Conservation (phyloP, 257 asterid species). For the Solanum rostratum region DNA sequence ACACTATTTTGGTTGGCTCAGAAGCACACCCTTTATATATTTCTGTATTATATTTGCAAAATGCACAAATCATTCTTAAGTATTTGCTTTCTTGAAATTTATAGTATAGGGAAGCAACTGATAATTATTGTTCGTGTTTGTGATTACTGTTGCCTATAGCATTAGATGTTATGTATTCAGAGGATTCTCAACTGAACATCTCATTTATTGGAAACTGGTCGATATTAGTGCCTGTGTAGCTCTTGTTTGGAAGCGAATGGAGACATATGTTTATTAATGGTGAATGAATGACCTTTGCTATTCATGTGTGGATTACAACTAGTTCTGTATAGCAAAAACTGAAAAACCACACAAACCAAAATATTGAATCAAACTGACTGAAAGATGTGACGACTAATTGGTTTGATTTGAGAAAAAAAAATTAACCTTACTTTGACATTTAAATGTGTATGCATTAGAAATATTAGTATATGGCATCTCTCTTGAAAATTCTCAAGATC, state of each 20-base stretch:
- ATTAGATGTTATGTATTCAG: not conserved
- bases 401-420: not conserved
- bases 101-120: not conserved
- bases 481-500: not conserved
- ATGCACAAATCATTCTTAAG: slow-evolving; percentile 11
- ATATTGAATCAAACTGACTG: not conserved
- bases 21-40: not conserved
- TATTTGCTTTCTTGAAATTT: slow-evolving; percentile 6
- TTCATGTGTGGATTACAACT: not conserved
- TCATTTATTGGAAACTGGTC: not conserved
- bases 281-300: not conserved
- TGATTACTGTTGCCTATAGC: not conserved
- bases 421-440: not conserved
- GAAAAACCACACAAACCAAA: not conserved
- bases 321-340: not conserved
- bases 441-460: not conserved
- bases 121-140: not conserved
- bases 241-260: not conserved
- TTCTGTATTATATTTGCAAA: not conserved
- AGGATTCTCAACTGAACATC: not conserved
- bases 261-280: not conserved
- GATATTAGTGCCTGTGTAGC: not conserved
- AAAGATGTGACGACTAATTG: not conserved
- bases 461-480: not conserved
- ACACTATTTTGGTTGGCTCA: not conserved